Evolutionary conservation across 2,329 filamentous ascomycete genomes (phyloP).

Genomic region (Trichoderma breve): DNA sequence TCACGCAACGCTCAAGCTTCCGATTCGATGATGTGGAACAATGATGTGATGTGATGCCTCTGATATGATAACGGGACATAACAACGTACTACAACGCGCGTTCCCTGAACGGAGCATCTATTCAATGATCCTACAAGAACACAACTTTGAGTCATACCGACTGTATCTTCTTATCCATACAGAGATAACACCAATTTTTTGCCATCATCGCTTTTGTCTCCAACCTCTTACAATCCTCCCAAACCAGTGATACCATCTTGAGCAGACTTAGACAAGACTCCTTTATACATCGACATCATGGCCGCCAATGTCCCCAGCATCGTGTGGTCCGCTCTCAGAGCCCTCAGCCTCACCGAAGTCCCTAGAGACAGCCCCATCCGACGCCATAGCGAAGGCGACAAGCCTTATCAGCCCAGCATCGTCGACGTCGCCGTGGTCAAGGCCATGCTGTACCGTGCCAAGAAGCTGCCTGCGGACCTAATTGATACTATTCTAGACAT

Average conservation of each 20-base stretch:
- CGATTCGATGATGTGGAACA: conserved; percentile 7
- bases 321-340: conserved; percentile 10
- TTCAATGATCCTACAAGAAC: neutral
- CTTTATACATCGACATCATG: neutral
- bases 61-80: neutral
- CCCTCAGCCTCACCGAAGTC: neutral
- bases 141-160: neutral
- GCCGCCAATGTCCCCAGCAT: neutral
- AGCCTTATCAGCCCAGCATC: conserved; percentile 37
- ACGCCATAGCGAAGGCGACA: neutral
- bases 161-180: neutral
- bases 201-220: neutral
- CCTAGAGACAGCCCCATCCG: neutral
- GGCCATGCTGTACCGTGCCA: conserved; percentile 44
- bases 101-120: neutral
- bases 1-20: neutral
- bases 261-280: neutral
- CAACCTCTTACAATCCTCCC: neutral
- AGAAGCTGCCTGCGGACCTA: conserved; percentile 52
- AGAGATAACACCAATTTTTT: neutral
- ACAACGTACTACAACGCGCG: neutral
- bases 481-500: conserved; percentile 56
- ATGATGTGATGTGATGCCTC: neutral
- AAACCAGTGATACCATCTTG: neutral
- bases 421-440: conserved; percentile 52